A percentile compares a stretch with the other conserved stretches of the same genome.
phyloP scores from a whole-genome alignment of 768 basidiomycete genomes.

The Rhodotorula diobovata region DNA sequence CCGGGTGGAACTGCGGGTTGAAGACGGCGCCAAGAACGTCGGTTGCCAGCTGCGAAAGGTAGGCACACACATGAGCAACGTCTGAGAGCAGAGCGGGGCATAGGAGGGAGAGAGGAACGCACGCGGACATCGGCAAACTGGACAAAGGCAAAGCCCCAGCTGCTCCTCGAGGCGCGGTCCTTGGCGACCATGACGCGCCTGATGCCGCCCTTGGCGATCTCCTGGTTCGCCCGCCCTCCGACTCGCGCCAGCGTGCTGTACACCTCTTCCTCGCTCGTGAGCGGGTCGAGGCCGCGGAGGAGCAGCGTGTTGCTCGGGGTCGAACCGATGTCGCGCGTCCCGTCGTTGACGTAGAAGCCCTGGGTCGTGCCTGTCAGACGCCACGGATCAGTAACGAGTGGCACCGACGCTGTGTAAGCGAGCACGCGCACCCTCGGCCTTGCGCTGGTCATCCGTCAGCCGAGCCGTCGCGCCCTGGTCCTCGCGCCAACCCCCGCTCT shows the following conservation, averaged over 20 bases:
- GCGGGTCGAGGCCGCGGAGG: conserved; percentile 81
- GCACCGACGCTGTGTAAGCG: too few species aligned
- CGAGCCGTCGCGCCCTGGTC: conserved; percentile 66
- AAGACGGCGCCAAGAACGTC: conserved; percentile 76
- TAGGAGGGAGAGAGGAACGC: conserved; percentile 36
- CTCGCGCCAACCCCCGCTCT: conserved; percentile 34
- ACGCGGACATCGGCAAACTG: conserved; percentile 84
- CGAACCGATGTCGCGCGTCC: conserved; percentile 91
- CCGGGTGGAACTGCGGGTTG: conserved; percentile 78
- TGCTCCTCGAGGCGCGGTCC: conserved; percentile 77
- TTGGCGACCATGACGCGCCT: conserved; percentile 80
- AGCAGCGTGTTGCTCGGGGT: conserved; percentile 72
- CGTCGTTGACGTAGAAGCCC: conserved; percentile 68
- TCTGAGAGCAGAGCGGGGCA: not conserved
- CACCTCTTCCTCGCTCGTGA: conserved; percentile 82
- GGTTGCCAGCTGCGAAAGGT: conserved; percentile 82
- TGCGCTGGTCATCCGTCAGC: conserved; percentile 32
- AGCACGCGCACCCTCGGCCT: conserved; percentile 14
- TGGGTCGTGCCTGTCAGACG: conserved; percentile 51
- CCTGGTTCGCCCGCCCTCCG: conserved; percentile 55
- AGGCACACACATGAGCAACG: too few species aligned
- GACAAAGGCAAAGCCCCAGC: conserved; percentile 91
- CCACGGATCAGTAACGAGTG: not conserved
- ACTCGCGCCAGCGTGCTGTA: conserved; percentile 75
- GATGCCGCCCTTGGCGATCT: conserved; percentile 61